Evolutionary conservation across 2,329 filamentous ascomycete species (phyloP), one percentile per base, ranked within the genome.

Genomic region (Beauveria sp.): DNA sequence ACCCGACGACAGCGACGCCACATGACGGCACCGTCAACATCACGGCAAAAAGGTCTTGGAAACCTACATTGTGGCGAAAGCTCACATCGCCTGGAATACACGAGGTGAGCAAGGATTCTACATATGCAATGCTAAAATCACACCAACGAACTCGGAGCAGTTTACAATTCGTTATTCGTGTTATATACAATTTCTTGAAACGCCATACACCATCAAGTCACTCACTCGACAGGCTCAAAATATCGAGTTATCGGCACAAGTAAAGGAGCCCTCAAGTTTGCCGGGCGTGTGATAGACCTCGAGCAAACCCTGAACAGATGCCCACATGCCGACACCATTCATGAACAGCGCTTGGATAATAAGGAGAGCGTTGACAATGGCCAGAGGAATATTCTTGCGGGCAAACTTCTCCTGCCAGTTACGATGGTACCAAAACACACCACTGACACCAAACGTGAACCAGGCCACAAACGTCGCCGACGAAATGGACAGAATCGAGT

Each of bases 381-480:
- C 66, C 47, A 72, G 62, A 12, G 62, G 43, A 14, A 69, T 74
- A 63, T 72, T 73, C 57, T 63, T 67, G 60, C 60, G 66, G 53
- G 54, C 66, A 52, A 72, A 71, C 55, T 69, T 67, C 47, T 67
- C 62, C 53, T 69, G 65, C 71, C 71, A 72, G 69, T 74, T 73
- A 62, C 72, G 68, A 66, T 72, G 70, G 66, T 74, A 70, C 73
- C 72, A 74, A 62, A 72, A 72, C 49, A 74, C 65, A 63, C 66
- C 71, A 56, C 68, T 70, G 67, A 74, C 68, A 58, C 73, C 72
- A 65, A 74, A 74, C 30, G 72, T 73, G 64, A 72, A 73, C 72
- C 72, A 74, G 0, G 72, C 71, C 55, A 74, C 70, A 63, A 72
- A 71, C 30, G 71, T 72, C 16, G 73, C 72, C 5, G 70, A 72